These are phyloP conservation scores for Hypoxylon crocopeplum DNA, from an alignment of 495 filamentous ascomycete genomes.

Conservation along the genomic window DNA sequence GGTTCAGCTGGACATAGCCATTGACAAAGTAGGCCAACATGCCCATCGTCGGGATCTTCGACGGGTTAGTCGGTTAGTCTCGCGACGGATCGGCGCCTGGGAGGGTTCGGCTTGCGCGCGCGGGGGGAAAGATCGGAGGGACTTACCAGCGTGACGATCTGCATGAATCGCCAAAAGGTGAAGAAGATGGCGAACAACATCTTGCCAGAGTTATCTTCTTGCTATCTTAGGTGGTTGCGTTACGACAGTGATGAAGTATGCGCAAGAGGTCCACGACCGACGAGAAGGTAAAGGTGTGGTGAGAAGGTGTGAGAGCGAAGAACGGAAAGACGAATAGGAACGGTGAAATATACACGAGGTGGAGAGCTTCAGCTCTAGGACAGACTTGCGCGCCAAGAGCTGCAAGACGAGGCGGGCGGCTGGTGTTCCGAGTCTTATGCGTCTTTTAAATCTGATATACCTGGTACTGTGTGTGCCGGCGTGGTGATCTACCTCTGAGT, in stretches of 20 bases:
- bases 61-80: slow-evolving; percentile 1
- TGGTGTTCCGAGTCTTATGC: slow-evolving; percentile 15
- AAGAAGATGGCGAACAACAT: slow-evolving; percentile 85
- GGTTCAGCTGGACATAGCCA: slow-evolving; percentile 70
- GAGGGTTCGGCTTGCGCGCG: background rate
- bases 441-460: slow-evolving; percentile 6
- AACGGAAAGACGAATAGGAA: background rate
- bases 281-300: background rate
- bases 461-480: background rate
- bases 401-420: slow-evolving; percentile 28
- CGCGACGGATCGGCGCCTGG: background rate
- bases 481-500: no score
- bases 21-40: slow-evolving; percentile 90
- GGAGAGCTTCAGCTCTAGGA: slow-evolving; percentile 21
- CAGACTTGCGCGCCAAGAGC: slow-evolving; percentile 29
- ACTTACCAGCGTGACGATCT: slow-evolving; percentile 77
- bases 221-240: background rate
- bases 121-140: background rate
- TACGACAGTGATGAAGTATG: background rate
- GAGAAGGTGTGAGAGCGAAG: slow-evolving; percentile 4
- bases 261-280: slow-evolving; percentile 2
- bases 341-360: background rate
- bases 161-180: slow-evolving; percentile 79
- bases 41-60: slow-evolving; percentile 80
- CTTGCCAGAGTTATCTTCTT: slow-evolving; percentile 41